phyloP scores from a whole-genome alignment of 2,329 filamentous ascomycete species.

The Cladosporium sp. region DNA sequence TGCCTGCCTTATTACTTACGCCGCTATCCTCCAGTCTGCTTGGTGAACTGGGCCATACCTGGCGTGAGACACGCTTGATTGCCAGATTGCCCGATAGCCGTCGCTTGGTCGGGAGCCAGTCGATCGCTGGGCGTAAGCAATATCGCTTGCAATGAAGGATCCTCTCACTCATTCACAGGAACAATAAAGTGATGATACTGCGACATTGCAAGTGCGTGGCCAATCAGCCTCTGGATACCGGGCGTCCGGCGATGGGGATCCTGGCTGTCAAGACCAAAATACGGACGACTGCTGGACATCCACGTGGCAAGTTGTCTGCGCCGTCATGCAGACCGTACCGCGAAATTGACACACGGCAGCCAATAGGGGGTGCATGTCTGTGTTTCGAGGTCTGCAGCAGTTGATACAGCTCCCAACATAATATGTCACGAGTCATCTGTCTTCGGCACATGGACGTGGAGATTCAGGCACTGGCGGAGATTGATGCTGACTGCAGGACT shows the following conservation, averaged over 20 bases:
- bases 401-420: not conserved
- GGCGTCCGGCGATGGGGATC: not conserved
- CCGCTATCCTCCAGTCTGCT: slow-evolving; percentile 6
- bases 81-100: not conserved
- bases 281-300: not conserved
- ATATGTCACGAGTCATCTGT: not conserved
- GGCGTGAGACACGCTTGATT: slow-evolving; percentile 7
- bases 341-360: not conserved
- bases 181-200: not conserved
- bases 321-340: not conserved
- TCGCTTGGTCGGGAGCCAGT: not conserved
- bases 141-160: not conserved
- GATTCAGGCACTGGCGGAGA: not conserved
- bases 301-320: slow-evolving; percentile 5
- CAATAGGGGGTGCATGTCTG: not conserved
- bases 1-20: not conserved
- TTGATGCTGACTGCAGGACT: slow-evolving; percentile 6
- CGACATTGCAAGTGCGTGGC: not conserved
- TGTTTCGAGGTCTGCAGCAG: not conserved
- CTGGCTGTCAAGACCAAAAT: not conserved
- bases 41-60: not conserved
- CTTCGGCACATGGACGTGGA: not conserved
- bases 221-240: not conserved
- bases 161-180: not conserved
- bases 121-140: not conserved